phyloP scores from a whole-genome alignment of 345 rosid genomes.

The Cardamine chenopodiifolia region DNA sequence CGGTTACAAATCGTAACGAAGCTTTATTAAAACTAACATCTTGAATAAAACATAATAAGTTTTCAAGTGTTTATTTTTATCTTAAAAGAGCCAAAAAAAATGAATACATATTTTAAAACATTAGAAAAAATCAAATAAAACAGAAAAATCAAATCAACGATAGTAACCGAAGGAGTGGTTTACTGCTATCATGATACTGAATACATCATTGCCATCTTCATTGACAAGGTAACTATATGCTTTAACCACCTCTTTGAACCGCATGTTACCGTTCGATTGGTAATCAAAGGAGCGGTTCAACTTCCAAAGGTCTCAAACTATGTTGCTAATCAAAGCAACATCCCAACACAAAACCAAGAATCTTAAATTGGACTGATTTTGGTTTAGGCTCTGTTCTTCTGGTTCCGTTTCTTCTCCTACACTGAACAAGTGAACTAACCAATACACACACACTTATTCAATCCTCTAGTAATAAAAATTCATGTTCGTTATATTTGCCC shows the following conservation, averaged over 20 bases:
- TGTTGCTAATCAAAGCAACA: not conserved
- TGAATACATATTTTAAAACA: not conserved
- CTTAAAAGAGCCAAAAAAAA: not conserved
- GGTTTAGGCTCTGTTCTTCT: not conserved
- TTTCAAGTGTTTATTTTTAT: not conserved
- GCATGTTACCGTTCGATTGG: not conserved
- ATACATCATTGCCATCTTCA: no score
- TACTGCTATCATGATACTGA: no score
- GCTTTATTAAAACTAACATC: not conserved
- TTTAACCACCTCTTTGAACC: not conserved
- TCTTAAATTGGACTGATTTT: not conserved
- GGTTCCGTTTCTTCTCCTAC: not conserved
- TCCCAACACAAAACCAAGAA: not conserved
- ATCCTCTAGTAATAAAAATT: not conserved
- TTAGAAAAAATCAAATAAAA: not conserved
- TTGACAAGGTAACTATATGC: no score
- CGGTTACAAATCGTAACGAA: not conserved
- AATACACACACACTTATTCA: slow-evolving; percentile 10
- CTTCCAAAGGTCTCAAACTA: not conserved
- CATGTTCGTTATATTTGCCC: not conserved
- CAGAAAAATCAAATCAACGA: no score
- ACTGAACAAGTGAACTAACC: slow-evolving; percentile 5
- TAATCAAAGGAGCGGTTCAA: not conserved
- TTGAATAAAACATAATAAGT: not conserved
- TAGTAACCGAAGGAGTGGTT: no score